Percentiles rank a stretch among this genome's conserved stretches.
These are phyloP conservation scores for Gymnopilus junonius DNA, from an alignment of 768 basidiomycete species.

Conservation along the genomic window DNA sequence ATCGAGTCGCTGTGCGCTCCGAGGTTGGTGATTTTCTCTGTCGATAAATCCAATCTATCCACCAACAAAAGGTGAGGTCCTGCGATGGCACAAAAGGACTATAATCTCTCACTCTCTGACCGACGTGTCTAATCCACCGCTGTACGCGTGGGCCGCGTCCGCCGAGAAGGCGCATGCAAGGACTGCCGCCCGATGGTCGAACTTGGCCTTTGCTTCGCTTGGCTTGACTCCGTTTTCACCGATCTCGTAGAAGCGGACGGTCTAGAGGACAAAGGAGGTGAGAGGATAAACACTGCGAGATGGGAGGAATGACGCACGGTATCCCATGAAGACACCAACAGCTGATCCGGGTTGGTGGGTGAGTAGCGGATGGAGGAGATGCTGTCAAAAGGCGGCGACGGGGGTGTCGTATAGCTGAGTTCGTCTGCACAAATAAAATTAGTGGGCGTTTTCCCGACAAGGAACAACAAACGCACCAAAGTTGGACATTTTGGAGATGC, in stretches of 20 bases:
- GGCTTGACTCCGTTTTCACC: conserved; percentile 61
- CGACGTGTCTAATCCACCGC: conserved; percentile 85
- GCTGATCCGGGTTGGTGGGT: conserved; percentile 73
- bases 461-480: conserved; percentile 3
- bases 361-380: conserved; percentile 84
- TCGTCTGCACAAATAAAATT: conserved; percentile 17
- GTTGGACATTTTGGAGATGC: conserved; percentile 11
- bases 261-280: conserved; percentile 21
- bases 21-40: conserved; percentile 72
- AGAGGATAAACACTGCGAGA: neutral
- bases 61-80: neutral
- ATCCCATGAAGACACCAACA: conserved; percentile 93
- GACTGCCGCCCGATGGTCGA: conserved; percentile 88
- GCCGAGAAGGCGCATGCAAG: conserved; percentile 76
- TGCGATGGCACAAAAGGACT: neutral
- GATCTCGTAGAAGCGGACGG: conserved; percentile 55
- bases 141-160: conserved; percentile 73
- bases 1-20: conserved; percentile 85
- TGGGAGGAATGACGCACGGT: conserved; percentile 43
- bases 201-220: conserved; percentile 77
- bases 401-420: conserved; percentile 28
- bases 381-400: conserved; percentile 83
- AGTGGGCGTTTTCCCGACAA: neutral
- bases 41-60: conserved; percentile 73
- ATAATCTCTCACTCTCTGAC: conserved; percentile 60